Percentiles rank a stretch among this genome's conserved stretches.
phyloP scores from a whole-genome alignment of 441 rosid genomes.

The Dalechampia spathulata region DNA sequence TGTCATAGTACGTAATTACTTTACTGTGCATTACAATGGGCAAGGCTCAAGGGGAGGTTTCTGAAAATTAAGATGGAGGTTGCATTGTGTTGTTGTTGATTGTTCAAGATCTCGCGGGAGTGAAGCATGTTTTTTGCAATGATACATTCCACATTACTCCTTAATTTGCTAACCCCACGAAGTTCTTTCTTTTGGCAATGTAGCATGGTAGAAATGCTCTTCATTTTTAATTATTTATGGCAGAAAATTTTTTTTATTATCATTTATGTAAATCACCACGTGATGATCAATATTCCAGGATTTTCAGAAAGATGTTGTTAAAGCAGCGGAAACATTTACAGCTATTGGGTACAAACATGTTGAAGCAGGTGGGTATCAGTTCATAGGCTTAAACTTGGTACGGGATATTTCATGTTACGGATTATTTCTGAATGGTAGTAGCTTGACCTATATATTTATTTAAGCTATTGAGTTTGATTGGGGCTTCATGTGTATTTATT shows the following conservation, averaged over 20 bases:
- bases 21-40: background rate
- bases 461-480: background rate
- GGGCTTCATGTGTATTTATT: background rate
- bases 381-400: slow-evolving; percentile 4
- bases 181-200: slow-evolving; percentile 3
- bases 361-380: slow-evolving; percentile 56
- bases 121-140: background rate
- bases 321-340: slow-evolving; percentile 63
- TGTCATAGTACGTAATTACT: background rate
- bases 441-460: too few relatives aligned
- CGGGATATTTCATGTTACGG: too few relatives aligned
- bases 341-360: slow-evolving; percentile 70
- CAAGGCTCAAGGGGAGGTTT: background rate
- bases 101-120: background rate
- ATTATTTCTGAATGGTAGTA: too few relatives aligned
- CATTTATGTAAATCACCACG: background rate
- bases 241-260: too few relatives aligned
- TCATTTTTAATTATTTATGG: slow-evolving; percentile 3
- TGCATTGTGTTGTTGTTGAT: background rate
- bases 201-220: slow-evolving; percentile 3
- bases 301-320: slow-evolving; percentile 71
- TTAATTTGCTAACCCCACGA: background rate
- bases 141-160: background rate
- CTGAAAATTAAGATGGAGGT: background rate
- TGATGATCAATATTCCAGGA: slow-evolving; percentile 42